Percentiles rank a stretch among this genome's conserved stretches.
Conservation (phyloP, 495 filamentous ascomycete species). For the Saxispiralis lemnorum region DNA sequence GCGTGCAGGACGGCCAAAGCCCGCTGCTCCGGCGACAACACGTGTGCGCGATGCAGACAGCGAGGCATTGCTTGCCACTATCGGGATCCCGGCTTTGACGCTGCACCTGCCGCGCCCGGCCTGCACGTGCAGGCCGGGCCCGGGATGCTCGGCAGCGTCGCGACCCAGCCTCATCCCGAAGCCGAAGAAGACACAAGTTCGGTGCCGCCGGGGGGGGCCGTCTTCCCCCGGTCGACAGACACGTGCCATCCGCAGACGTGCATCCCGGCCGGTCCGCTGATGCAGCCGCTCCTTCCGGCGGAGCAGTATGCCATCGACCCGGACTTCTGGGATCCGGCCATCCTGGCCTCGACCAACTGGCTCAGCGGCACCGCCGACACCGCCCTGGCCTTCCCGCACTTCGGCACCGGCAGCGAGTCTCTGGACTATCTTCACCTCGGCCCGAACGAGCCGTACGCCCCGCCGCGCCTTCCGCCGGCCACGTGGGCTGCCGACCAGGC, state of each 20-base stretch:
- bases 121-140: constrained; percentile 24
- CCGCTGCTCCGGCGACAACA: constrained; percentile 36
- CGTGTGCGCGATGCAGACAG: constrained; percentile 36
- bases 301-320: neutral
- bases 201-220: too few species aligned
- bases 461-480: too few species aligned
- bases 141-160: too few species aligned
- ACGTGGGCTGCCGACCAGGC: too few species aligned
- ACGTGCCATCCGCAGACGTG: neutral
- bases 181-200: neutral
- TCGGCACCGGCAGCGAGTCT: neutral
- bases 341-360: constrained; percentile 2
- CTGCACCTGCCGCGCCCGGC: constrained; percentile 2
- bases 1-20: constrained; percentile 38
- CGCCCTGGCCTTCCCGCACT: neutral
- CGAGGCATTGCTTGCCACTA: constrained; percentile 31
- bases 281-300: neutral
- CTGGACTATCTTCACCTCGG: too few species aligned
- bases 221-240: constrained; percentile 8
- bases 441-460: too few species aligned
- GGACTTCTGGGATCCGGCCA: neutral
- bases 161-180: neutral
- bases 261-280: neutral
- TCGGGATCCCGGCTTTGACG: too few species aligned
- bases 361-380: constrained; percentile 4